Conservation (phyloP, 345 rosid genomes). For the Rhizophora mangle region DNA sequence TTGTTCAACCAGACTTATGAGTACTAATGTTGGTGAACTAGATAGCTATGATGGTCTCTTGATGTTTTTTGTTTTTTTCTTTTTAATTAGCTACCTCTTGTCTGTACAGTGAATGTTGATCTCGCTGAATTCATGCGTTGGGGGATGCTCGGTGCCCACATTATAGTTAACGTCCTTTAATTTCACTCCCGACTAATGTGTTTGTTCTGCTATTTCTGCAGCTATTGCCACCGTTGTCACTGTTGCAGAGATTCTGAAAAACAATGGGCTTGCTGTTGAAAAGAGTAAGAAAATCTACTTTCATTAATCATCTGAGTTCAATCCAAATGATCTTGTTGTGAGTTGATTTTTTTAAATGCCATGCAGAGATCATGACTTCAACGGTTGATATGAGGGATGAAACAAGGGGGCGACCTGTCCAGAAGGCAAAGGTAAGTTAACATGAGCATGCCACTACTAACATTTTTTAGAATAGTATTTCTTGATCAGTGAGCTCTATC, state of each 20-base stretch:
- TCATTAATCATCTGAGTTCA: neutral
- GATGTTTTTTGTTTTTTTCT: neutral
- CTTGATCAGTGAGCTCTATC: too few species aligned
- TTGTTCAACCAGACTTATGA: neutral
- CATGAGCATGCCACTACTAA: neutral
- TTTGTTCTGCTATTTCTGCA: slow-evolving; percentile 31
- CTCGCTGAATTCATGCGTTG: too few species aligned
- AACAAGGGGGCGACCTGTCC: slow-evolving; percentile 68
- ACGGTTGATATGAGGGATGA: slow-evolving; percentile 84
- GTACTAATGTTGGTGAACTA: neutral
- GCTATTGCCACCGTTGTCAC: slow-evolving; percentile 87
- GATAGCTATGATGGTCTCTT: neutral
- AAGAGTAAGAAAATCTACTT: slow-evolving; percentile 50
- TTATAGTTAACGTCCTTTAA: neutral
- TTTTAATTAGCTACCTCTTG: too few species aligned
- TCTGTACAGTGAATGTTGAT: too few species aligned
- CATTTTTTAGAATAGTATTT: too few species aligned
- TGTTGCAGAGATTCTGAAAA: slow-evolving; percentile 79
- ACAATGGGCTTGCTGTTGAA: slow-evolving; percentile 81
- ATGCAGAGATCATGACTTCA: slow-evolving; percentile 65
- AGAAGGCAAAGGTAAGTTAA: slow-evolving; percentile 69
- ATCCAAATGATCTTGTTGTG: neutral
- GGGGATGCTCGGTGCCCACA: too few species aligned
- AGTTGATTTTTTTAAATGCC: neutral
- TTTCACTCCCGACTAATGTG: neutral